Percentiles rank a stretch among this genome's conserved stretches.
These are phyloP conservation scores for Tuber umbilicatum DNA, from an alignment of 495 filamentous ascomycete species.

Conservation along the genomic window DNA sequence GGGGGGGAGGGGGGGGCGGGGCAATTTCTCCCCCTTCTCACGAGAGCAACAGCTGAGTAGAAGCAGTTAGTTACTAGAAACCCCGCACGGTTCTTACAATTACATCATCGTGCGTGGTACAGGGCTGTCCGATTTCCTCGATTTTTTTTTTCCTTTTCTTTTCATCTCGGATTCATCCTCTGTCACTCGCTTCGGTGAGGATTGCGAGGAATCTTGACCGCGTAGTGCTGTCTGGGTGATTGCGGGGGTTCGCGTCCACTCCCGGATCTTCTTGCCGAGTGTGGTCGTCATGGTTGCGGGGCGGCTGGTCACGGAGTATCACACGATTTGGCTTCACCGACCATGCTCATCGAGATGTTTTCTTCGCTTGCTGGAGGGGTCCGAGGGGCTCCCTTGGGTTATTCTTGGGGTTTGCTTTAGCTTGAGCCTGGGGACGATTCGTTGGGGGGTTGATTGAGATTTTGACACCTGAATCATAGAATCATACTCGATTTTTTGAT, in stretches of 20 bases:
- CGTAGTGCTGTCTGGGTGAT: background rate
- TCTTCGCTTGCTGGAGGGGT: background rate
- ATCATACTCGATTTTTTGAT: background rate
- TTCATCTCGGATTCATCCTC: background rate
- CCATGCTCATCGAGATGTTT: background rate
- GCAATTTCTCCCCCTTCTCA: background rate
- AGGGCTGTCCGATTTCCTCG: background rate
- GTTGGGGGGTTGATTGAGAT: background rate
- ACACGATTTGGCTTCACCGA: background rate
- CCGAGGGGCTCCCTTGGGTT: background rate
- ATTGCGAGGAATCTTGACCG: background rate
- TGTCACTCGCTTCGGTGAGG: background rate
- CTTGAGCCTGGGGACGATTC: background rate
- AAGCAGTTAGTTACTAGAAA: background rate
- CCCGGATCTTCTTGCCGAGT: background rate
- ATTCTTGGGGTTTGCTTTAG: background rate
- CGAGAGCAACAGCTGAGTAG: background rate
- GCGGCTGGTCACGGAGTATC: background rate
- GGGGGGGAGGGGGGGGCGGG: background rate
- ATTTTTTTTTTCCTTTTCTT: background rate
- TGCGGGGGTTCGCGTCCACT: background rate
- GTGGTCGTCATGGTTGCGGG: background rate
- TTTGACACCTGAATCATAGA: background rate
- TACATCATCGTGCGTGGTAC: background rate
- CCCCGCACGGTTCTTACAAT: background rate